Conservation (phyloP, 352 stramenopile genomes). For the Pythium myriotylum region DNA sequence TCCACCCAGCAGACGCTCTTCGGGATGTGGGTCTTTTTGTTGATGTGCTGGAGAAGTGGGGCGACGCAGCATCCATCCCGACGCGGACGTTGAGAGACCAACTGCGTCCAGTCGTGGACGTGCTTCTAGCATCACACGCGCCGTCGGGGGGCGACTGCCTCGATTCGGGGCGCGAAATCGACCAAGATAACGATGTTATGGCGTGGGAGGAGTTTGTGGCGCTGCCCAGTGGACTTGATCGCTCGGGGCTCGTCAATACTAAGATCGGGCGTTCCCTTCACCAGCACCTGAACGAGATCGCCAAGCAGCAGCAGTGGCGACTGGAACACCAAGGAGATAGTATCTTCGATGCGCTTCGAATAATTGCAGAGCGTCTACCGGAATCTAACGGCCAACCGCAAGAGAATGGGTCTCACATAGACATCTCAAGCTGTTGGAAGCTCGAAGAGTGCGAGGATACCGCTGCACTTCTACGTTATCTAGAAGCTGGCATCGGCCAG, state of each 20-base stretch:
- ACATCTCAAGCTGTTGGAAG: too few relatives aligned
- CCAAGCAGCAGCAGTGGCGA: constrained; percentile 10
- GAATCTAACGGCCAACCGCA: not conserved
- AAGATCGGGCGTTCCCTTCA: constrained; percentile 9
- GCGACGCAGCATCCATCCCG: not conserved
- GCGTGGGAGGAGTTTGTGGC: constrained; percentile 23
- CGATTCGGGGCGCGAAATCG: too few relatives aligned
- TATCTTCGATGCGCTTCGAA: not conserved
- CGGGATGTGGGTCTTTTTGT: constrained; percentile 10
- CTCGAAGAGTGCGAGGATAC: not conserved
- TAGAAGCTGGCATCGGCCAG: not conserved
- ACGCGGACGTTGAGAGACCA: constrained; percentile 1
- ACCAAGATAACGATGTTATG: constrained; percentile 9
- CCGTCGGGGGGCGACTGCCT: not conserved
- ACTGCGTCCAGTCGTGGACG: not conserved
- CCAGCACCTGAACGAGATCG: constrained; percentile 8
- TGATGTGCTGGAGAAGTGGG: constrained; percentile 1
- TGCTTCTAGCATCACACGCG: not conserved
- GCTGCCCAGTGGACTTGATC: constrained; percentile 6
- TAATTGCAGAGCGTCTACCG: too few relatives aligned
- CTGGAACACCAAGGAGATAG: not conserved
- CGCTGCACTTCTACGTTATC: not conserved
- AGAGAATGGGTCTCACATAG: not conserved
- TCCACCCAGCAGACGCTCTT: constrained; percentile 32
- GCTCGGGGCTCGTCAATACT: constrained; percentile 6